Evolutionary conservation across 768 basidiomycete genomes (phyloP).

Genomic region (Panellus pusillus): DNA sequence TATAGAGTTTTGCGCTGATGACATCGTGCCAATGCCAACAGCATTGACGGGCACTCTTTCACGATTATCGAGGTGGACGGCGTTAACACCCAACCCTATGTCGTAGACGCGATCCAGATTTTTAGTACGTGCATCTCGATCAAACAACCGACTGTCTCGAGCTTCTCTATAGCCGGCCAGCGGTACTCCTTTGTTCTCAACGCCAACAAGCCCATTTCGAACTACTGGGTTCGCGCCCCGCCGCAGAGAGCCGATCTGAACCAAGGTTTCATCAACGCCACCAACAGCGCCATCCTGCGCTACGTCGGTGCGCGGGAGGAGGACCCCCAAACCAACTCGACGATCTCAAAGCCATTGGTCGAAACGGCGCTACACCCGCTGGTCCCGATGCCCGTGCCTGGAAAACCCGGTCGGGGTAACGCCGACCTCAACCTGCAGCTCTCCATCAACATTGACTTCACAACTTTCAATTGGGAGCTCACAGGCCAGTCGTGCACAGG

Average conservation of each 20-base stretch:
- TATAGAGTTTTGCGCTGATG: too few species aligned
- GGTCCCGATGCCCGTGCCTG: conserved; percentile 29
- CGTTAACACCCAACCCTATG: conserved; percentile 30
- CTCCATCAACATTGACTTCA: neutral
- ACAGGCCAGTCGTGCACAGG: neutral
- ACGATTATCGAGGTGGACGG: conserved; percentile 39
- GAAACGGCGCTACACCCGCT: conserved; percentile 30
- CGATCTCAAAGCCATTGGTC: too few species aligned
- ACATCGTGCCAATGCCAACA: too few species aligned
- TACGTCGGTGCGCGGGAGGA: neutral
- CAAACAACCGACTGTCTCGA: conserved; percentile 38
- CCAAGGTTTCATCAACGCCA: conserved; percentile 4
- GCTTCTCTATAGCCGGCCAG: conserved; percentile 37
- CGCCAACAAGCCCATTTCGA: conserved; percentile 38
- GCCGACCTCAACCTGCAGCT: conserved; percentile 10
- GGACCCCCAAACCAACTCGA: conserved; percentile 6
- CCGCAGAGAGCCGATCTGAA: conserved; percentile 10
- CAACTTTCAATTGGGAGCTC: neutral
- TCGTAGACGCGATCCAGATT: conserved; percentile 39
- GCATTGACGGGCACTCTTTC: conserved; percentile 27
- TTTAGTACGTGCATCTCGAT: conserved; percentile 33
- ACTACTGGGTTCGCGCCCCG: conserved; percentile 41
- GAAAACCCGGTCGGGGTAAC: conserved; percentile 21
- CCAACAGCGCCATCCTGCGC: neutral
- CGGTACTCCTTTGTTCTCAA: conserved; percentile 44